Evolutionary conservation across 164 flowering plant species (phyloP), one percentile per base, ranked within the genome.

Genomic region (Hamamelis virginiana): DNA sequence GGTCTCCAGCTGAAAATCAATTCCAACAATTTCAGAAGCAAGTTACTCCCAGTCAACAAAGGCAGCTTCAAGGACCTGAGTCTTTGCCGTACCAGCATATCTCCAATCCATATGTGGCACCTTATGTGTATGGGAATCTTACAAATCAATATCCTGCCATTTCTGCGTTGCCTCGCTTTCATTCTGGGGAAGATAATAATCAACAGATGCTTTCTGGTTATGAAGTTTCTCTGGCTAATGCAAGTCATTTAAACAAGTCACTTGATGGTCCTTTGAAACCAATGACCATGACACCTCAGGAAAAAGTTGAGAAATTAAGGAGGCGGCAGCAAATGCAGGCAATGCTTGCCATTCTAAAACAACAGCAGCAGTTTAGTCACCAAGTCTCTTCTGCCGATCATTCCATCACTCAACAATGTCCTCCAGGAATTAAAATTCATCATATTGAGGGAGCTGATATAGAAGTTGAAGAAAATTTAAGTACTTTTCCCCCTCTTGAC

Each of bases 241-340:
- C 41, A 23, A 66, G 68, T 61, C 62, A 65, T 50, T 22, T 50
- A 33, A 72, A 76, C 68, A 80, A 74, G 47, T 47, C 73, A 33
- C 60, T 69, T 8, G 78, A 80, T 52, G 50, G 79, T 59, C 57
- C 76, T 16, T 63, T 67, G 44, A 81, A 76, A 56, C 70, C 85
- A 67, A 62, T 58, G 64, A 64, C 80, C 45, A 89, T 94, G 98
- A 89, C 98, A 46, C 98, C 97, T 52, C 90, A 79, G 67, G 98
- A 90, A 71, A 94, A 94, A 76, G 86, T 91, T 72, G 97, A 94
- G 74, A 94, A 94, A 52, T 67, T 94, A 53, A 86, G 95, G 80
- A 70, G 89, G 74, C 83, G 97, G 66, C 98, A 94, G 72, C 90
- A 91, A 81, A 80, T 89, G 79, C 93, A 84, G 72, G 98, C 98